phyloP scores from a whole-genome alignment of 2,329 filamentous ascomycete genomes.

The Cytospora leucostoma region DNA sequence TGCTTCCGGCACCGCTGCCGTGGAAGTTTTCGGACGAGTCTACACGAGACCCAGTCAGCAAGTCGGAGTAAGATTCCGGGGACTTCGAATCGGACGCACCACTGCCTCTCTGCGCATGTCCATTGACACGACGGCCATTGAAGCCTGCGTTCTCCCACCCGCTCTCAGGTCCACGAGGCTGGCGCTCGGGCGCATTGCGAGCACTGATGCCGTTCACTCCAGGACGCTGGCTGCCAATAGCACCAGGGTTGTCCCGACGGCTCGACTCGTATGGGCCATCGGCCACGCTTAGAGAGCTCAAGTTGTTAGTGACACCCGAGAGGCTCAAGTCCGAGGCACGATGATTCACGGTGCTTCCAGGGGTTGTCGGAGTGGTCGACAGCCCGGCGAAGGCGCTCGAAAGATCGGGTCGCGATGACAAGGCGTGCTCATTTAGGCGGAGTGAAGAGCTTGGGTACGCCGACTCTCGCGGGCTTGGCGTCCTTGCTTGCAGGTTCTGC shows the following conservation, averaged over 20 bases:
- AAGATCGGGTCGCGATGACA: constrained; percentile 25
- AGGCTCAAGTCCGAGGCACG: constrained; percentile 38
- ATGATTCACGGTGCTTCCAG: constrained; percentile 30
- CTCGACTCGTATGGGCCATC: constrained; percentile 50
- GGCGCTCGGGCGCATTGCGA: constrained; percentile 57
- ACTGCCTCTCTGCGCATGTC: constrained; percentile 63
- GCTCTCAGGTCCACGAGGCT: constrained; percentile 61
- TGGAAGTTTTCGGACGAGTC: constrained; percentile 29
- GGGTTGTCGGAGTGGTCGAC: constrained; percentile 41
- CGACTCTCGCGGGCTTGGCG: constrained; percentile 25
- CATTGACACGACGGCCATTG: constrained; percentile 55
- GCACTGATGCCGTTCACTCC: constrained; percentile 47
- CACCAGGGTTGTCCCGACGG: constrained; percentile 56
- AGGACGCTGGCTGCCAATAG: constrained; percentile 67
- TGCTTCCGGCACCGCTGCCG: constrained; percentile 25
- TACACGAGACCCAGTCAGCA: constrained; percentile 28
- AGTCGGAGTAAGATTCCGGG: constrained; percentile 25
- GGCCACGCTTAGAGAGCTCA: constrained; percentile 52
- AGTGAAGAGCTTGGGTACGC: constrained; percentile 24
- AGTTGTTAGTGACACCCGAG: constrained; percentile 42
- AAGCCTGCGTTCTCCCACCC: constrained; percentile 62
- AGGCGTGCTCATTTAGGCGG: constrained; percentile 24
- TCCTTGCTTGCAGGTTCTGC: constrained; percentile 23
- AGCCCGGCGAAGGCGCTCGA: constrained; percentile 20
- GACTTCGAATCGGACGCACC: constrained; percentile 41